Evolutionary conservation across 495 filamentous ascomycete genomes (phyloP).

Genomic region (Bryoglossum gracile): DNA sequence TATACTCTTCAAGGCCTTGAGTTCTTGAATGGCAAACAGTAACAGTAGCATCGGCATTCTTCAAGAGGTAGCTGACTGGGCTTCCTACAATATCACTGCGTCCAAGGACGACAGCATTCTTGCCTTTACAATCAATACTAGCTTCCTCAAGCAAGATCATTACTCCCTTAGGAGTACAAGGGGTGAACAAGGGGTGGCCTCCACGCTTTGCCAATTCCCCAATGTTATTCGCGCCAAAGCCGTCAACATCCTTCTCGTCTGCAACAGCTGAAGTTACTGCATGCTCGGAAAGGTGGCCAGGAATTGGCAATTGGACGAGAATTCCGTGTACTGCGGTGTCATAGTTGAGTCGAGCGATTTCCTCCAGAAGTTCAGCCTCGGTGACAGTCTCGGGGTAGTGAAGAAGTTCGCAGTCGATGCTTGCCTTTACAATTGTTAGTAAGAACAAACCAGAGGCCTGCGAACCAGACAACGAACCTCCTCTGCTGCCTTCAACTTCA

Average conservation of each 20-base stretch:
- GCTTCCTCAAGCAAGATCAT: conserved; percentile 85
- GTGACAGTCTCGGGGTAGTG: conserved; percentile 75
- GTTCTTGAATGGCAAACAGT: conserved; percentile 93
- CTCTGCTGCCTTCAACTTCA: conserved; percentile 96
- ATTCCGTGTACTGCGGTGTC: conserved; percentile 85
- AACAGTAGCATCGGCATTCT: conserved; percentile 93
- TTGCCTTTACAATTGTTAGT: conserved; percentile 50
- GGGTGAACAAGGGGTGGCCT: conserved; percentile 76
- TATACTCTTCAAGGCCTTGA: conserved; percentile 55
- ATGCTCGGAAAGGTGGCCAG: conserved; percentile 82
- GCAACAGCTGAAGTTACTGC: conserved; percentile 81
- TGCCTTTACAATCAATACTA: conserved; percentile 76
- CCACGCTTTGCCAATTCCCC: conserved; percentile 94
- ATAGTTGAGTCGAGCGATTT: conserved; percentile 76
- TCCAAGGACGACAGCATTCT: conserved; percentile 90
- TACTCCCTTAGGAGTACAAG: conserved; percentile 94
- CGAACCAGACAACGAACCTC: conserved; percentile 65
- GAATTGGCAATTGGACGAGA: conserved; percentile 87
- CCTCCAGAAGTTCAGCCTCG: conserved; percentile 77
- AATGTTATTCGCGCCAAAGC: conserved; percentile 88
- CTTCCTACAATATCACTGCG: conserved; percentile 96
- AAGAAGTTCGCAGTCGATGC: conserved; percentile 78
- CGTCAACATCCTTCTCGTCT: conserved; percentile 95
- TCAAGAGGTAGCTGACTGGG: conserved; percentile 89
- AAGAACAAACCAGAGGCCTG: not conserved